Conservation (phyloP, 345 rosid species). For the Microcos paniculata region DNA sequence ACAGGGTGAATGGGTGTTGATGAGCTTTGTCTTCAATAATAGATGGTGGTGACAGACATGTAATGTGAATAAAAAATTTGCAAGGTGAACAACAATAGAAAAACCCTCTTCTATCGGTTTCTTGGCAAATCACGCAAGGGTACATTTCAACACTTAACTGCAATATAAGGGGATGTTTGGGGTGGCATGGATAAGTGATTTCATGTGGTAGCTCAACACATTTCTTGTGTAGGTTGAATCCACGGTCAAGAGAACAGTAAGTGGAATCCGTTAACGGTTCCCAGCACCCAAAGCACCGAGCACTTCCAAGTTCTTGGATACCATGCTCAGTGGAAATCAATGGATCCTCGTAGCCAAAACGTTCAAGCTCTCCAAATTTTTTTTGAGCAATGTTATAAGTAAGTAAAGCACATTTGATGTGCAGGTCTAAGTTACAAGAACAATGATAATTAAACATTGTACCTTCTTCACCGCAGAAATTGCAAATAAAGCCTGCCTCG, state of each 20-base stretch:
- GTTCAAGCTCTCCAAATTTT: background rate
- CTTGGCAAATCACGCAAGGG: background rate
- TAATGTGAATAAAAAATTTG: background rate
- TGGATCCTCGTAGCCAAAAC: background rate
- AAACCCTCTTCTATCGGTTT: background rate
- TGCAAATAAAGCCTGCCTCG: background rate
- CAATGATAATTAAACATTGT: background rate
- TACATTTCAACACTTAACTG: background rate
- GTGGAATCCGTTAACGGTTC: background rate
- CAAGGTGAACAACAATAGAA: background rate
- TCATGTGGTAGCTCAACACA: background rate
- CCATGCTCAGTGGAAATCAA: background rate
- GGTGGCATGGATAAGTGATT: conserved; percentile 2
- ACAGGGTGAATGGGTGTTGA: background rate
- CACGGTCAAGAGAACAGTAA: background rate
- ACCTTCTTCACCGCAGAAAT: background rate
- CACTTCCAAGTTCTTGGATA: background rate
- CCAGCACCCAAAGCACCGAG: background rate
- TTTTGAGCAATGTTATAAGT: background rate
- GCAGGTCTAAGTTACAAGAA: background rate
- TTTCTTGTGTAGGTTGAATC: background rate
- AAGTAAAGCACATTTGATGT: conserved; percentile 1
- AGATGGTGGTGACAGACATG: background rate
- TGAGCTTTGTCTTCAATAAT: background rate
- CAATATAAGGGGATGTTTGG: conserved; percentile 4